Evolutionary conservation across 345 rosid genomes (phyloP), one percentile per base, ranked within the genome.

Genomic region (Laguncularia racemosa): DNA sequence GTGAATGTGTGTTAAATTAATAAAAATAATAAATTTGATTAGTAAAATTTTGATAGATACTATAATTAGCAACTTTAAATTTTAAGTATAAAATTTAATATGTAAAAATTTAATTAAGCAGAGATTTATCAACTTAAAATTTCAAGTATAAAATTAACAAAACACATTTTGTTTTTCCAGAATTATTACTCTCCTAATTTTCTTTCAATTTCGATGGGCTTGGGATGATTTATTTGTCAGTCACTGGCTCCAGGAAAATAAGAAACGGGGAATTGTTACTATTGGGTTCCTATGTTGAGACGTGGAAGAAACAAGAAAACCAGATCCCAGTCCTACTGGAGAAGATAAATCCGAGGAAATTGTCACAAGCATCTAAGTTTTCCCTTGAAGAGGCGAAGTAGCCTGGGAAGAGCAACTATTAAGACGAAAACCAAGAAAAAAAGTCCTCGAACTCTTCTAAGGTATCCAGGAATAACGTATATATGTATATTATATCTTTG

Each of bases 181-280:
- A n/a, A n/a, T n/a, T n/a, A n/a, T n/a, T n/a, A n/a, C 11, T 33
- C 40, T 33, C 40, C 9, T 33, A 7, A 5, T 4, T 33, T 33
- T 9, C 11, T 33, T 7, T 7, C 40, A 6, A 6, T 33, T 33
- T 33, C 40, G 11, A 33, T 33, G 10, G 40, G 7, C 40, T 33
- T 33, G 1, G 40, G 9, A 33, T 33, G 11, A 7, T 9, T 33
- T 33, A 7, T 9, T 33, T 33, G 40, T 33, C 9, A 33, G 11
- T 33, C 40, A 60, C 59, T 67, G 59, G 95, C 84, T 77, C 57
- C 71, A 78, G 71, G 84, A 74, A 76, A 57, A 71, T 38, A 76
- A 68, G 73, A 66, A 55, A 63, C 82, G 74, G 28, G 56, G 17
- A 55, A 49, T 55, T 21, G 20, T 20, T 46, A 19, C 15, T 23